A percentile compares a stretch with the other conserved stretches of the same genome.
Conservation (phyloP, 129 eudicot genomes). For the Logfia minima region DNA sequence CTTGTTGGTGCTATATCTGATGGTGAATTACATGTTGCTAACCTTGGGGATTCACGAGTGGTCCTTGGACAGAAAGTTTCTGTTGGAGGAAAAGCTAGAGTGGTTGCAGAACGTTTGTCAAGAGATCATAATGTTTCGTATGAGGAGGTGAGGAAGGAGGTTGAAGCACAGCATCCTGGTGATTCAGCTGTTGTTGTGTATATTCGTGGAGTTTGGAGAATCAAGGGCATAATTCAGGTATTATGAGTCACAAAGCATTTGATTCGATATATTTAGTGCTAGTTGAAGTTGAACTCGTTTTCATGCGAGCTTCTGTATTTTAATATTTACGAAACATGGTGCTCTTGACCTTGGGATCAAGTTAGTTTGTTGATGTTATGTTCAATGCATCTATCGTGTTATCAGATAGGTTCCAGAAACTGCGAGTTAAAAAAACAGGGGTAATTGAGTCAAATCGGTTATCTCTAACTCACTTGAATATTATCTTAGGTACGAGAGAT, state of each 20-base stretch:
- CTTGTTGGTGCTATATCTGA: conserved; percentile 85
- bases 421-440: conserved; percentile 20
- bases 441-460: neutral
- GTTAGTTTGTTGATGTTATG: conserved; percentile 83
- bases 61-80: conserved; percentile 71
- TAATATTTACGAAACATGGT: neutral
- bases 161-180: conserved; percentile 87
- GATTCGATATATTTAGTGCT: neutral
- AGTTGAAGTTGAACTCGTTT: neutral
- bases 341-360: conserved; percentile 49
- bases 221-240: conserved; percentile 98
- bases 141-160: conserved; percentile 91
- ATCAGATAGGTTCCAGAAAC: conserved; percentile 25
- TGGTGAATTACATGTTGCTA: conserved; percentile 75
- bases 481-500: neutral
- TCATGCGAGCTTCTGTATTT: neutral
- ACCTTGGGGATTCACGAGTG: conserved; percentile 93
- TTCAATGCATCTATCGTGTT: conserved; percentile 29
- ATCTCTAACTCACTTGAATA: neutral
- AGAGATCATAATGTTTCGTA: conserved; percentile 87
- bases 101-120: conserved; percentile 84
- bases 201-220: conserved; percentile 95
- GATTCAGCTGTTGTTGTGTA: conserved; percentile 76
- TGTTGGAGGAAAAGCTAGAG: conserved; percentile 45
- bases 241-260: neutral